Percentiles rank a stretch among this genome's conserved stretches.
Conservation (phyloP, 2,329 filamentous ascomycete species). For the Botryosphaeria dothidea region DNA sequence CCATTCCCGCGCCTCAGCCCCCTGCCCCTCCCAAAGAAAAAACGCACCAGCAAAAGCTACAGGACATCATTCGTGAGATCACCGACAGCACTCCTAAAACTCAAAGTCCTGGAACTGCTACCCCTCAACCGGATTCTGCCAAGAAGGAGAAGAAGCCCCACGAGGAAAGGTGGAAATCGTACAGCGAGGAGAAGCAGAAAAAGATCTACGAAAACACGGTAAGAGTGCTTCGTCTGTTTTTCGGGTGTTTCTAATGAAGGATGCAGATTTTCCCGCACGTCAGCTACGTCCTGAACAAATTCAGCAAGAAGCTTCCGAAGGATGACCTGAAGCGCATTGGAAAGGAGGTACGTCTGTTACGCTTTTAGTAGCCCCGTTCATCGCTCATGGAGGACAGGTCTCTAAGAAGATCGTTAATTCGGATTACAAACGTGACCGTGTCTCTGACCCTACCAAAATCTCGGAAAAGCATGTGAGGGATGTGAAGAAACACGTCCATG, state of each 20-base stretch:
- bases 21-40: constrained; percentile 65
- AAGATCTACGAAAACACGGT: constrained; percentile 94
- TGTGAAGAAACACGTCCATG: constrained; percentile 79
- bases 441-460: constrained; percentile 77
- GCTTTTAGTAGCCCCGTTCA: neutral
- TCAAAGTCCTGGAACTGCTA: constrained; percentile 57
- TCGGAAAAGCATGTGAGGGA: constrained; percentile 77
- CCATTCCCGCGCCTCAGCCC: constrained; percentile 59
- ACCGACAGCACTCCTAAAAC: constrained; percentile 64
- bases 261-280: constrained; percentile 77
- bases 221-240: constrained; percentile 39
- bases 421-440: constrained; percentile 88
- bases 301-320: constrained; percentile 80
- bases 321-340: constrained; percentile 69
- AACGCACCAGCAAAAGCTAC: constrained; percentile 73
- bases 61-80: constrained; percentile 74
- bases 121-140: constrained; percentile 62
- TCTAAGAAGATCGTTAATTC: constrained; percentile 86
- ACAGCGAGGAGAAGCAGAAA: constrained; percentile 82
- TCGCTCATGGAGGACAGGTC: constrained; percentile 37
- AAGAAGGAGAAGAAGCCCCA: constrained; percentile 53
- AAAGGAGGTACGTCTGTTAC: constrained; percentile 61
- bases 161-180: constrained; percentile 68
- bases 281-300: constrained; percentile 83
- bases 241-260: constrained; percentile 20